A percentile compares a stretch with the other conserved stretches of the same genome.
These are phyloP conservation scores for Leptographium galeiforme DNA, from an alignment of 2,329 filamentous ascomycete species.

Conservation along the genomic window DNA sequence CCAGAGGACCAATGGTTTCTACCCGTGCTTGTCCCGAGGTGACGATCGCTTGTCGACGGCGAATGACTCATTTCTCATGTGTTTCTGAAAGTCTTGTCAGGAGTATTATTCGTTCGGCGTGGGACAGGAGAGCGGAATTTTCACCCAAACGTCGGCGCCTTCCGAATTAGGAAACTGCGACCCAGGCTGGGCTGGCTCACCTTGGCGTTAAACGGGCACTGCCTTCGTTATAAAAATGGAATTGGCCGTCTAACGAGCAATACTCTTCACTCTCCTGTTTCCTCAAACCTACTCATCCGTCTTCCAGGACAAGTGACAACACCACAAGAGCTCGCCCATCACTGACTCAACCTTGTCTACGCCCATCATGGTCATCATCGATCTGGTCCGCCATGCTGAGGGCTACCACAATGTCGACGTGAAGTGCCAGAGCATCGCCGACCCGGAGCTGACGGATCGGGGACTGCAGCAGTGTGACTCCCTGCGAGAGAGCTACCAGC, in stretches of 20 bases:
- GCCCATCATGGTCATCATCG: conserved; percentile 23
- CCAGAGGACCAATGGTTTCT: not conserved
- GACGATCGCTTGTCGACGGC: not conserved
- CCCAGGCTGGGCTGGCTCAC: not conserved
- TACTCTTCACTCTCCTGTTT: not conserved
- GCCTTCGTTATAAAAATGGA: no score
- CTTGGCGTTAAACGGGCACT: no score
- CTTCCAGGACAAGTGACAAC: no score
- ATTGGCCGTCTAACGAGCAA: not conserved
- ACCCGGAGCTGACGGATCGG: conserved; percentile 65
- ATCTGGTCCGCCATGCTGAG: conserved; percentile 61
- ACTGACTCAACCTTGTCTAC: no score
- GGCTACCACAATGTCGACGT: conserved; percentile 67
- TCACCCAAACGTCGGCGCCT: not conserved
- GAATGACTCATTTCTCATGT: no score
- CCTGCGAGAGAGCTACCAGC: conserved; percentile 50
- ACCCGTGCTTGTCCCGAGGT: not conserved
- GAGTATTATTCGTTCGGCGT: no score
- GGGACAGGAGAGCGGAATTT: no score
- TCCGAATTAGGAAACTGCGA: not conserved
- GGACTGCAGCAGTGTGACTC: conserved; percentile 60
- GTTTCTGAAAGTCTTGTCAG: no score
- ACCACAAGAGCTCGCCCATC: no score
- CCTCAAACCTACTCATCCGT: no score
- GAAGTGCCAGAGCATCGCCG: conserved; percentile 59